Percentiles rank a stretch among this genome's conserved stretches.
These are phyloP conservation scores for Ambrosiella beaveri DNA, from an alignment of 2,329 filamentous ascomycete species.

Conservation along the genomic window DNA sequence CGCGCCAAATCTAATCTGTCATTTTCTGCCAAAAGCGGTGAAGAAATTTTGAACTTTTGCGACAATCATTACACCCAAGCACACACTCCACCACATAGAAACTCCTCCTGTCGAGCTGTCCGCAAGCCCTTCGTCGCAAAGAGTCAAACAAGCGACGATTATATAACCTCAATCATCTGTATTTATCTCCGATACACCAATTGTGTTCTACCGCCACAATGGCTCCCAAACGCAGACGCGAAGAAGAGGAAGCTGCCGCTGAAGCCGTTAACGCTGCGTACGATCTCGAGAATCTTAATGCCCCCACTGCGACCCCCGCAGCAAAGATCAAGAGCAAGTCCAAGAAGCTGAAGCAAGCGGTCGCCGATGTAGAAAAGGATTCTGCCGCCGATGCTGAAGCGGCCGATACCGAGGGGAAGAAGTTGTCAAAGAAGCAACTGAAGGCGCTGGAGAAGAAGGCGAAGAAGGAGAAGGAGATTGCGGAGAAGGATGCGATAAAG, in stretches of 20 bases:
- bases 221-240: slow-evolving; percentile 12
- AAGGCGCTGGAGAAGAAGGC: slow-evolving; percentile 19
- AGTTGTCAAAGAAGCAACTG: slow-evolving; percentile 19
- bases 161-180: background rate
- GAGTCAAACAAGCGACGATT: background rate
- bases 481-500: slow-evolving; percentile 18
- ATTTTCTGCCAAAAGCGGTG: slow-evolving; percentile 12
- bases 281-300: slow-evolving; percentile 16
- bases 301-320: slow-evolving; percentile 6
- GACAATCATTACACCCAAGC: slow-evolving; percentile 1
- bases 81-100: background rate
- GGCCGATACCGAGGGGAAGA: background rate
- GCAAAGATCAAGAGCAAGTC: slow-evolving; percentile 13
- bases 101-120: background rate
- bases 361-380: slow-evolving; percentile 15
- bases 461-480: slow-evolving; percentile 19
- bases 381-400: slow-evolving; percentile 11
- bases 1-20: background rate
- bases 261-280: slow-evolving; percentile 14
- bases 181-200: background rate
- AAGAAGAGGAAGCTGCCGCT: slow-evolving; percentile 16
- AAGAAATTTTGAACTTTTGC: slow-evolving; percentile 10
- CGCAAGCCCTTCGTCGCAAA: background rate
- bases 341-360: slow-evolving; percentile 14
- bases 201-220: background rate